phyloP scores from a whole-genome alignment of 805 yeast genomes.

The Grigorovia jiainica region DNA sequence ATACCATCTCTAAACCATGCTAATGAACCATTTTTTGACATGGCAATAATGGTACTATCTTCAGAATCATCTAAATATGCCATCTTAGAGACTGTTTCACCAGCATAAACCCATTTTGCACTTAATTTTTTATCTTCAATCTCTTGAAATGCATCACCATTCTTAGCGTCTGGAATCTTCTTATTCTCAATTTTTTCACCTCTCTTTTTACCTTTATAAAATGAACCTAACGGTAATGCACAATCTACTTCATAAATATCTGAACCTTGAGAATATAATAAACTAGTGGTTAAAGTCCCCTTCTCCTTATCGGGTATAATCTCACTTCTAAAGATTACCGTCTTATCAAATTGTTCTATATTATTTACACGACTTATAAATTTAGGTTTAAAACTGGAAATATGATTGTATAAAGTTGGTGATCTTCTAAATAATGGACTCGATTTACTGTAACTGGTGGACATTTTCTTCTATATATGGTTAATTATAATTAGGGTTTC shows the following conservation, averaged over 20 bases:
- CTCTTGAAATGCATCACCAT: slow-evolving; percentile 61
- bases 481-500: neutral
- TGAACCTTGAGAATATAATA: slow-evolving; percentile 25
- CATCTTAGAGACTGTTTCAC: slow-evolving; percentile 24
- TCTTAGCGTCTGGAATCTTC: slow-evolving; percentile 2
- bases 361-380: slow-evolving; percentile 27
- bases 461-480: neutral
- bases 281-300: slow-evolving; percentile 18
- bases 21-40: slow-evolving; percentile 26
- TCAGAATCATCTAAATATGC: slow-evolving; percentile 28
- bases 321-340: slow-evolving; percentile 20
- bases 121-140: slow-evolving; percentile 13
- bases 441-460: neutral
- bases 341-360: slow-evolving; percentile 15
- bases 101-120: slow-evolving; percentile 24
- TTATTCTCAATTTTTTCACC: slow-evolving; percentile 2
- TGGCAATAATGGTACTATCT: slow-evolving; percentile 27
- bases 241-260: slow-evolving; percentile 25
- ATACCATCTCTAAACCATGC: slow-evolving; percentile 27
- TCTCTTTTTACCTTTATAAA: slow-evolving; percentile 5
- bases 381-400: slow-evolving; percentile 31
- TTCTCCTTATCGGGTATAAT: slow-evolving; percentile 25
- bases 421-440: slow-evolving; percentile 3
- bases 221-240: slow-evolving; percentile 21
- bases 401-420: slow-evolving; percentile 19